phyloP scores from a whole-genome alignment of 495 filamentous ascomycete species.

The Physcia stellaris region DNA sequence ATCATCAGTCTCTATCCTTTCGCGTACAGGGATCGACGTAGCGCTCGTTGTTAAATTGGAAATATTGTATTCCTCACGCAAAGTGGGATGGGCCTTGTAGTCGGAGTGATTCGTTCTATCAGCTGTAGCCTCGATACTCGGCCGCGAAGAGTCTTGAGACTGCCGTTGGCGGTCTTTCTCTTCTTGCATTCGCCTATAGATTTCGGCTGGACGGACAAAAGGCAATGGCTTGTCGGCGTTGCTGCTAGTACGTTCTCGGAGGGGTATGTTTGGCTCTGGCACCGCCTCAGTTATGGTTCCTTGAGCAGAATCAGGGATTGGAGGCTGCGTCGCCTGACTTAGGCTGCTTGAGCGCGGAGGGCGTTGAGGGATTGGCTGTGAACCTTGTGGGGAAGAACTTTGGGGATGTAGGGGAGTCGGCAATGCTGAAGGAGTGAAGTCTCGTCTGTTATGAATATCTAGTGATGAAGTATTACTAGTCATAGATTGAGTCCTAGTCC shows the following conservation, averaged over 20 bases:
- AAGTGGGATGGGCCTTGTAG: background rate
- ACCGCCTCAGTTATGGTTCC: constrained; percentile 14
- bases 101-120: constrained; percentile 8
- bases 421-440: constrained; percentile 27
- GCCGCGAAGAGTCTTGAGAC: constrained; percentile 35
- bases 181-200: constrained; percentile 61
- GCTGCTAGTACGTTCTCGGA: constrained; percentile 9
- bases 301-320: constrained; percentile 13
- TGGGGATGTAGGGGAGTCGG: constrained; percentile 23
- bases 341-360: constrained; percentile 50
- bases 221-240: constrained; percentile 34
- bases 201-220: constrained; percentile 64
- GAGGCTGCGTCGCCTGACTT: constrained; percentile 26
- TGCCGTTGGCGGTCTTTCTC: constrained; percentile 44
- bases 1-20: constrained; percentile 21
- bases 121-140: constrained; percentile 27
- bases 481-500: constrained; percentile 15
- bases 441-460: constrained; percentile 23
- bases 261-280: background rate
- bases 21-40: constrained; percentile 10
- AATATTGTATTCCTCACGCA: background rate
- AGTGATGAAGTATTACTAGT: constrained; percentile 12
- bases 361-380: constrained; percentile 21
- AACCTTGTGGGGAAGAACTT: constrained; percentile 3
- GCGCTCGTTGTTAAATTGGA: constrained; percentile 9